Evolutionary conservation across 106 monocot genomes (phyloP).

Genomic region (Acanthochlamys bracteata): DNA sequence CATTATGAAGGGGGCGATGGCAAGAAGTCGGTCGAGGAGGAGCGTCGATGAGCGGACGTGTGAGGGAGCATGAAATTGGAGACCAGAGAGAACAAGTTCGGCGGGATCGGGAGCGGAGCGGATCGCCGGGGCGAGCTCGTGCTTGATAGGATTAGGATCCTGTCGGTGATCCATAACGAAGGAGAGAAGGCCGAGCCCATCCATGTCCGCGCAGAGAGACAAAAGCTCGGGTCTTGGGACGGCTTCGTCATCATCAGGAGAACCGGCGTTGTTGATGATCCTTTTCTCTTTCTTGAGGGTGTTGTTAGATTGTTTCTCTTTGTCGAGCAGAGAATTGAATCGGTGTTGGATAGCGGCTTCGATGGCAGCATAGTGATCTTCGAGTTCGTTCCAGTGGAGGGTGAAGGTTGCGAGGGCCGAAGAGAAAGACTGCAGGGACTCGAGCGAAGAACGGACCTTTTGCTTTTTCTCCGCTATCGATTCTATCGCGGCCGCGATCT

Average conservation of each 20-base stretch:
- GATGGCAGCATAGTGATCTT: constrained; percentile 36
- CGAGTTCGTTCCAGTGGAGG: constrained; percentile 55
- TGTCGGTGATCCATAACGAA: constrained; percentile 28
- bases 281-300: neutral
- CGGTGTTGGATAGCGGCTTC: constrained; percentile 31
- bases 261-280: neutral
- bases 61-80: constrained; percentile 13
- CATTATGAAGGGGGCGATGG: constrained; percentile 18
- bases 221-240: constrained; percentile 24
- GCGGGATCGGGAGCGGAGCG: constrained; percentile 31
- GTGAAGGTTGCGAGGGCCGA: constrained; percentile 35
- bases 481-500: constrained; percentile 29
- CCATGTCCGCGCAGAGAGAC: constrained; percentile 34
- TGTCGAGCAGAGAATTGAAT: constrained; percentile 29
- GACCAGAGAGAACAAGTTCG: constrained; percentile 30
- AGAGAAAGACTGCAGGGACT: constrained; percentile 34
- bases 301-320: neutral
- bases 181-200: constrained; percentile 23
- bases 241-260: neutral
- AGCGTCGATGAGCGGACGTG: constrained; percentile 23
- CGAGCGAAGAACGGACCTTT: constrained; percentile 29
- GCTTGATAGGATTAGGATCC: constrained; percentile 11
- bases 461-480: constrained; percentile 51
- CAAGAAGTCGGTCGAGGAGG: constrained; percentile 34
- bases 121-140: constrained; percentile 32